A percentile compares a stretch with the other conserved stretches of the same genome.
These are phyloP conservation scores for Zymoseptoria crescenta DNA, from an alignment of 2,329 filamentous ascomycete genomes.

Conservation along the genomic window DNA sequence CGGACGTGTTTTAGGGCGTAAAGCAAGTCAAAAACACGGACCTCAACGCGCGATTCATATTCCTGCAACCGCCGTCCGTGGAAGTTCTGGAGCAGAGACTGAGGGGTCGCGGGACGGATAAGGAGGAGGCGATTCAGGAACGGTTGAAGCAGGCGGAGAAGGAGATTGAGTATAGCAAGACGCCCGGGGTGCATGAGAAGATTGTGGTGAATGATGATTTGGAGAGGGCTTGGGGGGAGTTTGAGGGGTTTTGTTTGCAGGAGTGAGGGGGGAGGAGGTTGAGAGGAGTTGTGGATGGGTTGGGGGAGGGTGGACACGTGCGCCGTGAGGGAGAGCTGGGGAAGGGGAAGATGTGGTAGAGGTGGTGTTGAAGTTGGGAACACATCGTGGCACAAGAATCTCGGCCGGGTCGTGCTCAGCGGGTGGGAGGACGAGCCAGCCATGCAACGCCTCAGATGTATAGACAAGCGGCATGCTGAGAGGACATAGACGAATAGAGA, in stretches of 20 bases:
- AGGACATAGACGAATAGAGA: background rate
- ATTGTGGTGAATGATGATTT: conserved; percentile 60
- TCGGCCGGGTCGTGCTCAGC: background rate
- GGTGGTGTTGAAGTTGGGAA: background rate
- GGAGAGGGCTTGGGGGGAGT: conserved; percentile 48
- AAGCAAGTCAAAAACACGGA: conserved; percentile 80
- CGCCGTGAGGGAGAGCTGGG: no score
- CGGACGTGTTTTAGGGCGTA: conserved; percentile 55
- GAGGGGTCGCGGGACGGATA: conserved; percentile 69
- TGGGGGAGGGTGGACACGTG: background rate
- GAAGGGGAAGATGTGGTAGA: no score
- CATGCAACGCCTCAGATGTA: background rate
- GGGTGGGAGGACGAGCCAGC: background rate
- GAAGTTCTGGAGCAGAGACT: conserved; percentile 67
- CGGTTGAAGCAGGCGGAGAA: conserved; percentile 62
- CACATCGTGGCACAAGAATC: background rate
- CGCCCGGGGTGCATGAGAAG: conserved; percentile 57
- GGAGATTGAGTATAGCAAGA: conserved; percentile 66
- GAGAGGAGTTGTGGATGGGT: no score
- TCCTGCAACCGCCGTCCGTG: conserved; percentile 71
- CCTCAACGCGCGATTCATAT: conserved; percentile 71
- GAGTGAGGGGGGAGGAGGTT: conserved; percentile 3
- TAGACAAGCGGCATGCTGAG: background rate
- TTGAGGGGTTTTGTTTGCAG: conserved; percentile 32
- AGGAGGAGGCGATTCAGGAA: conserved; percentile 61